Evolutionary conservation across 805 yeast species (phyloP).

Genomic region (Metschnikowia amazonensis): DNA sequence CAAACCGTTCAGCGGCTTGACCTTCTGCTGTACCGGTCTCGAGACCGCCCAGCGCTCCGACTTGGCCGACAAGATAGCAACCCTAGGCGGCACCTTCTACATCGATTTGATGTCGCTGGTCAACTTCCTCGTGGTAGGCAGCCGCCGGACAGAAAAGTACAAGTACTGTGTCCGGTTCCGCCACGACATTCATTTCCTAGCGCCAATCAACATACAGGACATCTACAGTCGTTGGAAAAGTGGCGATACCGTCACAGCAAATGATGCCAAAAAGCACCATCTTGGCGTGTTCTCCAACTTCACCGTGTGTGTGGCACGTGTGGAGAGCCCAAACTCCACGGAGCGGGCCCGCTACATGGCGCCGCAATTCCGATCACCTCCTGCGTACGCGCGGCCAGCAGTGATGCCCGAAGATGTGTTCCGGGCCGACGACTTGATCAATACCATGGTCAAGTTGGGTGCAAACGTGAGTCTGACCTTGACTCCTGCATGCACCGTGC

Average conservation of each 20-base stretch:
- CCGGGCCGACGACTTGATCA: conserved; percentile 28
- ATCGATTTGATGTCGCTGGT: conserved; percentile 61
- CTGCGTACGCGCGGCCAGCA: conserved; percentile 11
- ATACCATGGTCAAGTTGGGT: conserved; percentile 40
- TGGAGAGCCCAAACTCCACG: conserved; percentile 20
- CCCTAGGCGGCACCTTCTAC: conserved; percentile 58
- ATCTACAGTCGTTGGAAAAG: conserved; percentile 50
- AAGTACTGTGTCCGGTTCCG: conserved; percentile 48
- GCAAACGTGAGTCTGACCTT: conserved; percentile 52
- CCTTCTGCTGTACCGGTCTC: conserved; percentile 58
- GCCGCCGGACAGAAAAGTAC: conserved; percentile 52
- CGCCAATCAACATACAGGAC: conserved; percentile 41
- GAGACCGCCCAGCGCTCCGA: conserved; percentile 37
- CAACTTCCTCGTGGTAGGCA: conserved; percentile 57
- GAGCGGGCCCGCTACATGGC: conserved; percentile 16
- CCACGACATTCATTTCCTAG: conserved; percentile 54
- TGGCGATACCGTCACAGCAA: conserved; percentile 40
- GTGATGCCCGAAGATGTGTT: conserved; percentile 15
- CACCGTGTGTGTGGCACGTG: conserved; percentile 43
- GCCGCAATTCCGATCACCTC: conserved; percentile 23
- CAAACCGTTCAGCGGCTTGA: conserved; percentile 44
- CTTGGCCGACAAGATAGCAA: conserved; percentile 42
- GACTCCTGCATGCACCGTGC: conserved; percentile 39
- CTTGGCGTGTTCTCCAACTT: conserved; percentile 46
- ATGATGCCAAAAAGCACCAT: conserved; percentile 22